Base-by-base conservation (phyloP, 2,329 filamentous ascomycete species). In the Hymenoscyphus albidus region DNA sequence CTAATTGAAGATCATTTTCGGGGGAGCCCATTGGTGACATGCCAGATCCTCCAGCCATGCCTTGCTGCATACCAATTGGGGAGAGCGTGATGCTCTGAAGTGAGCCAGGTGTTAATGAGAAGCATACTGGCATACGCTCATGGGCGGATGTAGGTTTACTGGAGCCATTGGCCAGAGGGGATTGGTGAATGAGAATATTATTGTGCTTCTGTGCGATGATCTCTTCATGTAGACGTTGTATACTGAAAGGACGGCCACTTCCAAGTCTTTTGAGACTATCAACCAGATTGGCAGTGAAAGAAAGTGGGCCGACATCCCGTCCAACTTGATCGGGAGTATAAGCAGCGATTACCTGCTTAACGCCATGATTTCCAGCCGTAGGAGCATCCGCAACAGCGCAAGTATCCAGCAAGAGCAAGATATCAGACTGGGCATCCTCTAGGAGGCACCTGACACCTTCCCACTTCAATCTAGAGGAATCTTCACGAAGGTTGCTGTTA, bases 271-370 rank as follows among this genome's bases (percentile, higher is more conserved):
- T 76, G 12, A 89, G 78, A 18, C 84, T 81, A 35, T 87, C 83
- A 32, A 80, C 77, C 18, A 88, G 75, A 66, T 80, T 81, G n/a
- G 80, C 80, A 0, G 85, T 87, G 68, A 89, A 88, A 1, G 84
- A 85, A 54, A 79, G 80, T n/a, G 79, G 74, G n/a, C 77, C 75
- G 32, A 78, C 73, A 40, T 82, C 81, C 48, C 77, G 76, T 12
- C 74, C 72, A 61, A 75, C 78, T 63, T 82, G 80, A n/a, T 87
- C 85, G 6, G 81, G 78, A 1, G 79, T 80, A 70, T 79, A 83
- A n/a, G 85, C 84, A 5, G 86, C 85, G 69, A 89, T 87, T 56
- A 82, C 81, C 73, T 89, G 85, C 74, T 88, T 89, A 22, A 82
- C 76, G 35, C 85, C 85, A 70, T 83, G 80, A 65, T 81, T 83